phyloP scores from a whole-genome alignment of 768 basidiomycete species.

The Lactarius vividus region DNA sequence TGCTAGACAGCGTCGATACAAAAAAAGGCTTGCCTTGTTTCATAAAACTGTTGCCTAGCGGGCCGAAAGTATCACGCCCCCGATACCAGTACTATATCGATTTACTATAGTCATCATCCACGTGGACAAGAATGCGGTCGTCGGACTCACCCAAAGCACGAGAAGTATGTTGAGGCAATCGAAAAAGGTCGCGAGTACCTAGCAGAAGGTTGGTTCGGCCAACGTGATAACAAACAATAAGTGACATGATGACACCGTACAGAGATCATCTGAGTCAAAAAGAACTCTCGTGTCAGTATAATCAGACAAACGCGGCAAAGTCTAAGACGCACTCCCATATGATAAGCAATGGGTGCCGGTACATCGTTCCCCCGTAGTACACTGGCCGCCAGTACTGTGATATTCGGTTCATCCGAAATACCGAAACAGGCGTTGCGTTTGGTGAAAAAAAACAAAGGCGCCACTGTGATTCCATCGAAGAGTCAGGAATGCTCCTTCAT shows the following conservation, averaged over 20 bases:
- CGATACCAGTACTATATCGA: constrained; percentile 15
- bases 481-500: background rate
- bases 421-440: constrained; percentile 13
- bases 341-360: background rate
- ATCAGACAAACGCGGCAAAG: background rate
- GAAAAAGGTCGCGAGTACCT: constrained; percentile 15
- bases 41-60: constrained; percentile 22
- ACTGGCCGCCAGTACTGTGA: background rate
- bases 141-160: constrained; percentile 10
- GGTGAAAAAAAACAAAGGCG: background rate
- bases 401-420: background rate
- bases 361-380: accelerated
- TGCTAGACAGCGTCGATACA: background rate
- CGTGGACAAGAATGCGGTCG: background rate
- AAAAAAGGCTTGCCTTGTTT: constrained; percentile 23
- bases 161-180: constrained; percentile 19
- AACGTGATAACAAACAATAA: background rate
- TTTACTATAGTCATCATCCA: background rate
- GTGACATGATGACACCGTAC: background rate
- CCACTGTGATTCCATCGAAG: constrained; percentile 7
- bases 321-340: constrained; percentile 16
- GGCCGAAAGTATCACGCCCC: constrained; percentile 14
- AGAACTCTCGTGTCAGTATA: background rate
- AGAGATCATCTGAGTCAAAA: constrained; percentile 6
- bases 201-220: background rate